Conservation (phyloP, 1,284 basidiomycete species). For the Schizopora paradoxa region DNA sequence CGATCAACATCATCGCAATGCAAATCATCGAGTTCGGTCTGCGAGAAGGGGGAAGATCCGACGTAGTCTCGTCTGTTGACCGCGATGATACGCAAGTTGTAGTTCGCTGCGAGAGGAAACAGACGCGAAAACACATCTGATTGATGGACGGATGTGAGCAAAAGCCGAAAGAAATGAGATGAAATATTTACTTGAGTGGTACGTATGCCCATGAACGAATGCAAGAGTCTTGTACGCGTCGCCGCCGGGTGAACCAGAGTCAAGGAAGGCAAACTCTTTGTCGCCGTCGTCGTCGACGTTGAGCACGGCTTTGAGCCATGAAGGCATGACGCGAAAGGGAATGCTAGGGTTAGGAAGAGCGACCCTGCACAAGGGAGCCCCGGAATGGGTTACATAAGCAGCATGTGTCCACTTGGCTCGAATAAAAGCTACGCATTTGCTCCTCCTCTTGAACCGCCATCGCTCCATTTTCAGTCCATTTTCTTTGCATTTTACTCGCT, state of each 20-base stretch:
- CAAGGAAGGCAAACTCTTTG: slow-evolving; percentile 11
- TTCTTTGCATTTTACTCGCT: not conserved
- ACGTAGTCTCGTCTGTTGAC: slow-evolving; percentile 24
- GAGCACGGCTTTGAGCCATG: too few relatives aligned
- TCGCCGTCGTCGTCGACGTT: not conserved
- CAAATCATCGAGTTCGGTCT: slow-evolving; percentile 17
- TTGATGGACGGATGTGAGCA: not conserved
- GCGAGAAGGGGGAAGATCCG: slow-evolving; percentile 21
- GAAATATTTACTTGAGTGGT: slow-evolving; percentile 5
- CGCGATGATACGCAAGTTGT: slow-evolving; percentile 22
- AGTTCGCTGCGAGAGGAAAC: slow-evolving; percentile 14
- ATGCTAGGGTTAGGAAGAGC: too few relatives aligned
- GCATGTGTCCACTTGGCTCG: too few relatives aligned
- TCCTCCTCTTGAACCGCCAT: not conserved
- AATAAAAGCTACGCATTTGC: too few relatives aligned
- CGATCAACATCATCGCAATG: slow-evolving; percentile 3
- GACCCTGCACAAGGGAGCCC: too few relatives aligned
- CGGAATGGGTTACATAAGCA: too few relatives aligned
- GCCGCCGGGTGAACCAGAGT: slow-evolving; percentile 8
- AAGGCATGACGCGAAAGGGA: too few relatives aligned
- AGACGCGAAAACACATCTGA: slow-evolving; percentile 15
- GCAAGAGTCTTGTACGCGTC: slow-evolving; percentile 14
- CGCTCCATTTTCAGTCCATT: not conserved
- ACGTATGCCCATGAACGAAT: slow-evolving; percentile 11
- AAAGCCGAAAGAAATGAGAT: not conserved